Percentiles rank a stretch among this genome's conserved stretches.
These are phyloP conservation scores for Daucus carota DNA, from an alignment of 129 eudicot genomes.

Conservation along the genomic window DH1_v3.0 NC_030383.2:3400001-3400500, in stretches of 20 bases:
- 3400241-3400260: neutral
- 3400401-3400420: slow-evolving; percentile 48
- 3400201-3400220: slow-evolving; percentile 89
- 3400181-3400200: slow-evolving; percentile 60
- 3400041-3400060: neutral
- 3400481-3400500: neutral
- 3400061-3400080: neutral
- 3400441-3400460: neutral
- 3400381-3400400: slow-evolving; percentile 75
- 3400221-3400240: slow-evolving; percentile 4
- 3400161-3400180: slow-evolving; percentile 83
- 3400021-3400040: neutral
- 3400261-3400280: neutral
- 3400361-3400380: neutral
- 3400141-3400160: slow-evolving; percentile 38
- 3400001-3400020: neutral
- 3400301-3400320: neutral
- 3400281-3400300: neutral
- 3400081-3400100: neutral
- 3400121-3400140: slow-evolving; percentile 12
- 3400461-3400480: slow-evolving; percentile 5
- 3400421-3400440: slow-evolving; percentile 1
- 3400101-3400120: neutral
- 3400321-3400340: neutral
- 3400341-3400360: slow-evolving; percentile 1